Base-by-base conservation (phyloP, 2,329 filamentous ascomycete genomes). In the Madurella mycetomatis region DNA sequence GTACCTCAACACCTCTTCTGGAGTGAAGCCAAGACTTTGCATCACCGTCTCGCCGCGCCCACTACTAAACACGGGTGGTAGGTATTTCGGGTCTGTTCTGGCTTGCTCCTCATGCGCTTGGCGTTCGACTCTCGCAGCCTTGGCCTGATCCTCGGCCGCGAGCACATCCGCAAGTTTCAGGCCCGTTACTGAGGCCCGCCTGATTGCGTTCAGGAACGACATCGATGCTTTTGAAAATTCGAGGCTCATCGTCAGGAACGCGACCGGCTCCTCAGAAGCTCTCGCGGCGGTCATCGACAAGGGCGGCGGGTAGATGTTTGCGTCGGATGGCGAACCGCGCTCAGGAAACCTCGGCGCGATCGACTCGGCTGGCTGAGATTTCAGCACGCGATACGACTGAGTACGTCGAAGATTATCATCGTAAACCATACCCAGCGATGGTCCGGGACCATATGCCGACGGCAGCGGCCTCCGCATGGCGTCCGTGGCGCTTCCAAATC, bases 21-120 rank as follows among this genome's bases (percentile, higher is more conserved):
- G 59, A 11, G 70, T 71, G 60, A 85, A 83, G 1, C 79, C 76
- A 13, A 85, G 72, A 1, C 72, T 70, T 53, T 80, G 76, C 32
- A 85, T 78, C 15, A 82, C 75, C 25, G 77, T 73, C 19, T 81
- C 77, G 48, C 81, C 77, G 54, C 81, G 76, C 46, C 75, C 70
- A 58, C 76, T 77, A 39, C 73, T 76, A 56, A 82, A 76, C n/a
- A 86, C 85, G 1, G 83, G 83, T 4, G 83, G 83, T 17, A 86
- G 72, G 64, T 86, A 85, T 44, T 81, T 82, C 16, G 83, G 82
- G 31, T 84, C 81, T 52, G 76, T 81, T 60, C 76, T 72, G 32
- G 74, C 70, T 56, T 83, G 81, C 60, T 86, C 83, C 15, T 79
- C 77, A 49, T 81, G 75, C 45, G 87, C 72, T 48, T 75, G 73